Conservation (phyloP, 176 grass and related monocot genomes). For the Dendrocalamus sinicus region DNA sequence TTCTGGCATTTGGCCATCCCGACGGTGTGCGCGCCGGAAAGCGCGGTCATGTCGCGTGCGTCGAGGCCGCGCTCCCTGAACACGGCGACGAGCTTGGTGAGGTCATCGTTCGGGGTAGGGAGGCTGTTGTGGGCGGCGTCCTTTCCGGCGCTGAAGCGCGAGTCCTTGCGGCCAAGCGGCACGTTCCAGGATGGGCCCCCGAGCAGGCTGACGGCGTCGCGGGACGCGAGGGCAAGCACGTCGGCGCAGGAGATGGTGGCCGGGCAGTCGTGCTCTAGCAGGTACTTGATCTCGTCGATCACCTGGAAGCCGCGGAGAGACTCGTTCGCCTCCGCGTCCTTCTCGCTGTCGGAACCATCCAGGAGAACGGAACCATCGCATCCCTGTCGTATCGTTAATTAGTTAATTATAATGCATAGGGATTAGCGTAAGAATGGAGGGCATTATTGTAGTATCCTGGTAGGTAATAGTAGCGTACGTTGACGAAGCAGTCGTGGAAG, state of each 20-base stretch:
- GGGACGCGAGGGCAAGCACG: conserved; percentile 52
- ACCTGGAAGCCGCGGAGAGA: conserved; percentile 54
- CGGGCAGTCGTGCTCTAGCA: conserved; percentile 54
- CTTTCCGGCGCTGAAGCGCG: conserved; percentile 31
- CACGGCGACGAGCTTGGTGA: conserved; percentile 36
- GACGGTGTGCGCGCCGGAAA: conserved; percentile 62
- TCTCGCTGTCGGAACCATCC: conserved; percentile 52
- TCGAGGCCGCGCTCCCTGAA: conserved; percentile 54
- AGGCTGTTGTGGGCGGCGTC: conserved; percentile 39
- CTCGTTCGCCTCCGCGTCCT: conserved; percentile 43
- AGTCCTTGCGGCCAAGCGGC: conserved; percentile 72
- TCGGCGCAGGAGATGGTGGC: conserved; percentile 68
- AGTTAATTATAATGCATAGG: background rate
- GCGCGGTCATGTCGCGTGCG: conserved; percentile 52
- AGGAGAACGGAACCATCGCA: conserved; percentile 68
- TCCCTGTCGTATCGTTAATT: conserved; percentile 27
- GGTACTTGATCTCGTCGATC: conserved; percentile 65
- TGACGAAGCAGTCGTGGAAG: conserved; percentile 98
- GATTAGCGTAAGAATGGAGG: background rate
- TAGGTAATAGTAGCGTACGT: conserved; percentile 49
- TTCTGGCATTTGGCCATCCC: conserved; percentile 21
- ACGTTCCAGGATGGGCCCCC: conserved; percentile 67
- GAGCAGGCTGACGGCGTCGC: conserved; percentile 61
- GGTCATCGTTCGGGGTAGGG: conserved; percentile 29
- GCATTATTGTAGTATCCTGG: background rate